A percentile compares a stretch with the other conserved stretches of the same genome.
Conservation (phyloP, 352 stramenopile genomes). For the Phytophthora sp. region DNA sequence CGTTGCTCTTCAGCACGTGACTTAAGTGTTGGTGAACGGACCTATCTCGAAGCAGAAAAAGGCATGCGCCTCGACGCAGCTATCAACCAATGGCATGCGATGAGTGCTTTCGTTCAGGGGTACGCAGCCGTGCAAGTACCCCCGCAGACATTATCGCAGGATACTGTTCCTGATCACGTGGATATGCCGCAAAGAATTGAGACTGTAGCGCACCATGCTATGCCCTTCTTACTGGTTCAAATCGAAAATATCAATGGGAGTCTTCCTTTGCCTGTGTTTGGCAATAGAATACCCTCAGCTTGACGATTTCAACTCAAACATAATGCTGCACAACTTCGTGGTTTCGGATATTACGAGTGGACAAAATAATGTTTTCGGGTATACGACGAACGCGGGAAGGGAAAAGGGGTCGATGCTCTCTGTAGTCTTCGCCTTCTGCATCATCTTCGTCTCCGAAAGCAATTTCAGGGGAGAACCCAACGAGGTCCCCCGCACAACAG, state of each 20-base stretch:
- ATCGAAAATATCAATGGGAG: neutral
- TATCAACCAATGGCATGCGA: neutral
- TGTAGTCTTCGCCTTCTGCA: too few species aligned
- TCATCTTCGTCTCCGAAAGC: too few species aligned
- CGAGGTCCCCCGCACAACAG: too few species aligned
- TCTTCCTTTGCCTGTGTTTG: neutral
- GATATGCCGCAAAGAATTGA: too few species aligned
- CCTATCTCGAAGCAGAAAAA: neutral
- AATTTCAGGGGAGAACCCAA: too few species aligned
- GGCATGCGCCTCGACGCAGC: neutral
- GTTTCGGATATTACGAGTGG: neutral
- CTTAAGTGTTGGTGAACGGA: neutral
- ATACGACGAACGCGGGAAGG: too few species aligned
- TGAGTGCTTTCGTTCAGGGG: neutral
- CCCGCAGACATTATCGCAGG: too few species aligned
- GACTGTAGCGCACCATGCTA: too few species aligned
- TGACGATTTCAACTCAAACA: neutral
- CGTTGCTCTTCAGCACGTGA: neutral
- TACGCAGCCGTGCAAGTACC: too few species aligned
- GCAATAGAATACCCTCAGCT: neutral
- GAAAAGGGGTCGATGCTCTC: too few species aligned
- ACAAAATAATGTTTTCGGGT: neutral
- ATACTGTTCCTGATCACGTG: neutral
- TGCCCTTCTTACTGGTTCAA: too few species aligned
- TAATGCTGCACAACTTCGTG: neutral